Base-by-base conservation (phyloP, 495 filamentous ascomycete species). In the Aspergillus carlsbadensis region DNA sequence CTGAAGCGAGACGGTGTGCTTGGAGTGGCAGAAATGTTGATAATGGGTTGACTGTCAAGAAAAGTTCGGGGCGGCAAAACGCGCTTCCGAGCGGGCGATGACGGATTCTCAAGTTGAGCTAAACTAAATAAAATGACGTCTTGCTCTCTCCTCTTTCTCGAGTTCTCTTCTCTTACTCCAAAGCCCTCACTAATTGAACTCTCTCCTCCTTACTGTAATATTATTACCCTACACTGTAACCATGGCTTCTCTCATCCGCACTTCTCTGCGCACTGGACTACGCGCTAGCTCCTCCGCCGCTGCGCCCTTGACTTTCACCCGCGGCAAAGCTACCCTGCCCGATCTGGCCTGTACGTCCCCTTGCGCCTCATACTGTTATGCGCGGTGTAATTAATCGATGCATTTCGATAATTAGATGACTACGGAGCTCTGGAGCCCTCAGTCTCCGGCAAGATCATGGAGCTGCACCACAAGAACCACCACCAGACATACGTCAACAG, bases 381-480 rank as follows among this genome's bases (percentile, higher is more conserved):
- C 17, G 14, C 24, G 44, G 37, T 48, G 22, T 51, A 24, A 58
- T 60, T 24, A 18, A 57, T 59, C 65, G 17, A 67, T 40, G 15
- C 13, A 22, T 2, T 22, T 34, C 18, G 11, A 1, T 57, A 22
- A 15, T 26, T 18, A 92, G 88, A 92, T 68, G 90, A 92, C 76
- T 94, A 91, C 75, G 85, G 85, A 59, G 94, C 91, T 21, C 90
- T 98, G 66, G 94, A 98, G 73, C 94, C 94, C 60, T 74, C 89
- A 70, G 95, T 98, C 78, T 92, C 88, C 39, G 92, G 90, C 77
- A 87, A 91, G 81, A 98, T 98, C 78, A 98, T 98, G 94, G 93
- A 98, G 82, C 78, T 88, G 36, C 85, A 88, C 77, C 82, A 88
- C 79, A 79, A 74, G 70, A 84, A 81, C 60, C 85, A 88, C 78